Percentiles rank a stretch among this genome's conserved stretches.
Evolutionary conservation across 345 rosid genomes (phyloP).

Genomic region (Draba incana): DNA sequence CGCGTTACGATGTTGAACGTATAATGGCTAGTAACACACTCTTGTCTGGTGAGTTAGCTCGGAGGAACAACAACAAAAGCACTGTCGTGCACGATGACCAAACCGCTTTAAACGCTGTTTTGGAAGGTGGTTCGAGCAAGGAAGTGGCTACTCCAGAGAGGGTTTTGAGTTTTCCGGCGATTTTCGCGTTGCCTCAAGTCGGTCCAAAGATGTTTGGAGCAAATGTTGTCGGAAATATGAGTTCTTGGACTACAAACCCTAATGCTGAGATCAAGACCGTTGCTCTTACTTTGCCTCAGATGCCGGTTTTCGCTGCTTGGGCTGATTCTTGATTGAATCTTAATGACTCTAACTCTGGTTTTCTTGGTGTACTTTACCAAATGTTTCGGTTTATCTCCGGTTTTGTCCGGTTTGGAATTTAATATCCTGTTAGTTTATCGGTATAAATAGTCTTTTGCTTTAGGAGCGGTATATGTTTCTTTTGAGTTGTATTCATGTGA

Average conservation of each 20-base stretch:
- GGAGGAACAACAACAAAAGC: constrained; percentile 53
- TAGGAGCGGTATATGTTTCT: constrained; percentile 44
- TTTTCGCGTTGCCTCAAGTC: constrained; percentile 55
- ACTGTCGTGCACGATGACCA: constrained; percentile 41
- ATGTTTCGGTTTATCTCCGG: constrained; percentile 27
- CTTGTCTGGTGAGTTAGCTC: constrained; percentile 75
- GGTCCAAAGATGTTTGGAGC: constrained; percentile 51
- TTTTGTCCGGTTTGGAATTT: constrained; percentile 33
- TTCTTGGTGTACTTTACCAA: constrained; percentile 43
- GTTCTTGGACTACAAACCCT: constrained; percentile 58
- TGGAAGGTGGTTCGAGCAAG: constrained; percentile 52
- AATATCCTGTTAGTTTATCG: constrained; percentile 33
- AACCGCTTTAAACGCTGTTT: constrained; percentile 51
- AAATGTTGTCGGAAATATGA: constrained; percentile 44
- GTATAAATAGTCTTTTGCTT: constrained; percentile 32
- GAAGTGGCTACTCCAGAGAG: constrained; percentile 61
- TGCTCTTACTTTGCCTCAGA: constrained; percentile 56
- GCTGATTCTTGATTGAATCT: constrained; percentile 65
- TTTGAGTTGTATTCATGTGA: constrained; percentile 41
- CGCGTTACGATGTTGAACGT: constrained; percentile 78
- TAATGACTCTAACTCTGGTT: constrained; percentile 30
- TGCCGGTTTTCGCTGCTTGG: constrained; percentile 87
- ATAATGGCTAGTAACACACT: constrained; percentile 85
- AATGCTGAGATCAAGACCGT: constrained; percentile 57
- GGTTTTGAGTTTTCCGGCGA: constrained; percentile 48